phyloP scores from a whole-genome alignment of 495 filamentous ascomycete genomes.

The Penicillium lagena region DNA sequence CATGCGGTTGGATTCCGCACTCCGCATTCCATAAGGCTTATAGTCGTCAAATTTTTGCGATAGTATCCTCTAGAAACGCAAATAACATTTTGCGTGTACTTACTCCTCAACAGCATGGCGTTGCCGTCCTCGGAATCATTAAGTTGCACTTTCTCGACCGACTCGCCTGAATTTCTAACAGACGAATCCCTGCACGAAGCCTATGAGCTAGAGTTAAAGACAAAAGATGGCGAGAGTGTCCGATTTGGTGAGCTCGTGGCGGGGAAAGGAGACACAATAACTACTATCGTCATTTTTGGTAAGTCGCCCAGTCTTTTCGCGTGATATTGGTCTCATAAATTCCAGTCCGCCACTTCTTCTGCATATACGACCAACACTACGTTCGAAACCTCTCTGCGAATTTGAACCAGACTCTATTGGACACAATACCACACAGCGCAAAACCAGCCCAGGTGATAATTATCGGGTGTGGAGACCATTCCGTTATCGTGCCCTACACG shows the following conservation, averaged over 20 bases:
- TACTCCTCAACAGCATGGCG: too few species aligned
- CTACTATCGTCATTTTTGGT: slow-evolving; percentile 16
- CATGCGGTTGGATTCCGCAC: too few species aligned
- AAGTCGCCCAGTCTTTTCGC: neutral
- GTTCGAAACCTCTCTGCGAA: slow-evolving; percentile 11
- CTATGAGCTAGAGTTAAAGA: slow-evolving; percentile 17
- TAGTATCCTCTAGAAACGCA: too few species aligned
- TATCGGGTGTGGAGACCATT: slow-evolving; percentile 18
- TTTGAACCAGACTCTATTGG: slow-evolving; percentile 12
- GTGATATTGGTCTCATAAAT: neutral
- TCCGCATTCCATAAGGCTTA: too few species aligned
- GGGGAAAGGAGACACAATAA: slow-evolving; percentile 16
- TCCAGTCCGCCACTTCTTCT: slow-evolving; percentile 24
- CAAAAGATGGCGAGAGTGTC: slow-evolving; percentile 4
- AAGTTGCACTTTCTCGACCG: neutral
- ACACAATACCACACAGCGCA: slow-evolving; percentile 5
- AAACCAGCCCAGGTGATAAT: slow-evolving; percentile 20
- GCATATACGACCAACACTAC: slow-evolving; percentile 21
- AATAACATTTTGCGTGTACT: too few species aligned
- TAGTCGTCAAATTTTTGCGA: too few species aligned
- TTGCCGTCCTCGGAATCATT: neutral
- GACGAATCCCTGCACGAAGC: slow-evolving; percentile 24
- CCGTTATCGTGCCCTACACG: slow-evolving; percentile 15
- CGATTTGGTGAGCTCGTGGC: slow-evolving; percentile 20
- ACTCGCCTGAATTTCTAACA: slow-evolving; percentile 1